A percentile compares a stretch with the other conserved stretches of the same genome.
Evolutionary conservation across 2,329 filamentous ascomycete genomes (phyloP).

Genomic region (Hypoxylon sp.): DNA sequence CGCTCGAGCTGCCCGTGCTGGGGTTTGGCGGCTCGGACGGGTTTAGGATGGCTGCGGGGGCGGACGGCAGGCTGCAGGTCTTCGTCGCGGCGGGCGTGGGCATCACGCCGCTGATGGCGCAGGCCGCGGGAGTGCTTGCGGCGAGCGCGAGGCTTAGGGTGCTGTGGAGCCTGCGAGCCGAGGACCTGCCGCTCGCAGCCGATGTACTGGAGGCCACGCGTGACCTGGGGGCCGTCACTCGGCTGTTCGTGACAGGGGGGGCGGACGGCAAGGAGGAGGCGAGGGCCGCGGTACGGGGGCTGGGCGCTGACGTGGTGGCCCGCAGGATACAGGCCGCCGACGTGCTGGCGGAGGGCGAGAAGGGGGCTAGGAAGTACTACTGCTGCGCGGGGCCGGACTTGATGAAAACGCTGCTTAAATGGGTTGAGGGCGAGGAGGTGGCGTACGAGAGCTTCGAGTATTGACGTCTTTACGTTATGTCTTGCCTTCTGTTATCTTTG

Average conservation of each 20-base stretch:
- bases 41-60: constrained; percentile 49
- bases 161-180: constrained; percentile 71
- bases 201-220: constrained; percentile 64
- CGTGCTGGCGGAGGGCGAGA: constrained; percentile 50
- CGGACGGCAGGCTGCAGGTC: constrained; percentile 48
- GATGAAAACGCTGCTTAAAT: constrained; percentile 53
- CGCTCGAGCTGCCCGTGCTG: constrained; percentile 70
- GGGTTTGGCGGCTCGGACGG: constrained; percentile 73
- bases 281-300: constrained; percentile 45
- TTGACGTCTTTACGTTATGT: background rate
- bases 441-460: constrained; percentile 66
- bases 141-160: constrained; percentile 56
- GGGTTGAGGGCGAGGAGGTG: constrained; percentile 63
- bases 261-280: constrained; percentile 45
- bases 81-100: constrained; percentile 84
- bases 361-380: constrained; percentile 60
- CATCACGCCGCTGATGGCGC: constrained; percentile 81
- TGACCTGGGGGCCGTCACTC: constrained; percentile 60
- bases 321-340: constrained; percentile 54
- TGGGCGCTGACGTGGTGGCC: constrained; percentile 47
- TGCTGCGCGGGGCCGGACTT: constrained; percentile 57
- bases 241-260: constrained; percentile 70
- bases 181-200: constrained; percentile 68
- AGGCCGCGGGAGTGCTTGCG: constrained; percentile 61
- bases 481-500: too few relatives aligned